phyloP scores from a whole-genome alignment of 2,329 filamentous ascomycete species.

The Acephala macrosclerotiorum region DNA sequence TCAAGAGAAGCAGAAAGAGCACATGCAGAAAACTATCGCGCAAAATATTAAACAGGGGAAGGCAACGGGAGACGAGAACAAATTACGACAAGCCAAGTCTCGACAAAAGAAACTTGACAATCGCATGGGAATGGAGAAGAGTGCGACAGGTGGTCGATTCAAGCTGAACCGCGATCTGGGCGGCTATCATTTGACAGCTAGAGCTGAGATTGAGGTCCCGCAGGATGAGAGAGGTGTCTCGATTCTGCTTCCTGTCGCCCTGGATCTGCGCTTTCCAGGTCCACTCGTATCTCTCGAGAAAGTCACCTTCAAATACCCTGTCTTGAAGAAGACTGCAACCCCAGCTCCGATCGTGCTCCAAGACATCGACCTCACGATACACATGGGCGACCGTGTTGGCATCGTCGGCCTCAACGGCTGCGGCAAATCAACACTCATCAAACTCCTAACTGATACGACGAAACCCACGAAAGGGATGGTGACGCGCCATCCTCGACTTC shows the following conservation, averaged over 20 bases:
- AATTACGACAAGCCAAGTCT: conserved; percentile 84
- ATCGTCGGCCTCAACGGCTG: conserved; percentile 81
- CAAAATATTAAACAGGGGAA: conserved; percentile 79
- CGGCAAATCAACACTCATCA: conserved; percentile 82
- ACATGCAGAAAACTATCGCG: conserved; percentile 80
- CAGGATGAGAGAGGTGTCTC: conserved; percentile 65
- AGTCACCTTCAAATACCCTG: conserved; percentile 69
- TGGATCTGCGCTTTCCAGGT: conserved; percentile 77
- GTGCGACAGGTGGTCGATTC: conserved; percentile 75
- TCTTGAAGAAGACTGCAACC: conserved; percentile 34
- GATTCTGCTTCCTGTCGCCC: conserved; percentile 66
- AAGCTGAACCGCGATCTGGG: conserved; percentile 78
- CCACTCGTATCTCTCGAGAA: conserved; percentile 76
- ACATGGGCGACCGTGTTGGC: conserved; percentile 77
- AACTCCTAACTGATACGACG: conserved; percentile 68
- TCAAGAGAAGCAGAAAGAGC: conserved; percentile 80
- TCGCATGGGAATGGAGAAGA: conserved; percentile 78
- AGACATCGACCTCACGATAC: conserved; percentile 71
- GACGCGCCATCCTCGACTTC: conserved; percentile 71
- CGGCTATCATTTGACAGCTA: conserved; percentile 64
- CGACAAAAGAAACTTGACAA: conserved; percentile 87
- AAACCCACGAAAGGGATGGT: conserved; percentile 68
- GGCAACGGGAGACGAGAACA: conserved; percentile 82
- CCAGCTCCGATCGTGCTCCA: conserved; percentile 58
- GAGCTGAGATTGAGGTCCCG: conserved; percentile 77